Conservation (phyloP, 805 yeast species). For the Nakazawaea wyomingensis region DNA sequence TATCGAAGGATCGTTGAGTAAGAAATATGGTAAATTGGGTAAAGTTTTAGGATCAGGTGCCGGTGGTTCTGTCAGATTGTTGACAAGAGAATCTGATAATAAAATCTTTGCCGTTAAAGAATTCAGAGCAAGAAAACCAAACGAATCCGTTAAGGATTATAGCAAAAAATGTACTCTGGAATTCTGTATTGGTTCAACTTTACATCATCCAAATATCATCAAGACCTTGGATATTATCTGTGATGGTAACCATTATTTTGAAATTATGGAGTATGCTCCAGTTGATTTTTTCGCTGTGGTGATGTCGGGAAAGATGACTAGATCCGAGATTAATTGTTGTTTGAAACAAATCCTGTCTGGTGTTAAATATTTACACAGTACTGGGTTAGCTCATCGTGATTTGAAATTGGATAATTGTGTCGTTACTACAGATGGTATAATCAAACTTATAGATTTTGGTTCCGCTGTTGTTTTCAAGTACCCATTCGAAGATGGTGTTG, state of each 20-base stretch:
- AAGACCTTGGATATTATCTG: constrained; percentile 71
- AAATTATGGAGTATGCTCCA: constrained; percentile 84
- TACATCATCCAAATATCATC: constrained; percentile 77
- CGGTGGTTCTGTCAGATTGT: constrained; percentile 77
- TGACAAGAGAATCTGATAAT: constrained; percentile 63
- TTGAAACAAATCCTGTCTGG: constrained; percentile 71
- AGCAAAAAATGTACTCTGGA: constrained; percentile 89
- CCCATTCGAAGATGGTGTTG: constrained; percentile 58
- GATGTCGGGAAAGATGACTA: constrained; percentile 78
- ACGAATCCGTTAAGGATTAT: constrained; percentile 69
- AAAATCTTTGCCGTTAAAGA: constrained; percentile 80
- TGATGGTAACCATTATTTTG: constrained; percentile 66
- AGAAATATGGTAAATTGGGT: constrained; percentile 69
- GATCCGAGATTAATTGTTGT: constrained; percentile 80
- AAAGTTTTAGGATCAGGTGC: constrained; percentile 81
- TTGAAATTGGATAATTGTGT: constrained; percentile 81
- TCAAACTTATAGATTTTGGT: constrained; percentile 79
- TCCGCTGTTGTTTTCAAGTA: constrained; percentile 78
- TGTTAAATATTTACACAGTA: constrained; percentile 64
- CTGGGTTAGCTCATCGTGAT: constrained; percentile 82
- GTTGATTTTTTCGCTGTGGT: constrained; percentile 82
- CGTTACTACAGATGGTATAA: constrained; percentile 64
- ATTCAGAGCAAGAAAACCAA: constrained; percentile 65
- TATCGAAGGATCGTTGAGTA: constrained; percentile 46
- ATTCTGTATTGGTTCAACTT: constrained; percentile 77